These are phyloP conservation scores for Tulasnella sp. DNA, from an alignment of 768 basidiomycete species.

Conservation along the genomic window DNA sequence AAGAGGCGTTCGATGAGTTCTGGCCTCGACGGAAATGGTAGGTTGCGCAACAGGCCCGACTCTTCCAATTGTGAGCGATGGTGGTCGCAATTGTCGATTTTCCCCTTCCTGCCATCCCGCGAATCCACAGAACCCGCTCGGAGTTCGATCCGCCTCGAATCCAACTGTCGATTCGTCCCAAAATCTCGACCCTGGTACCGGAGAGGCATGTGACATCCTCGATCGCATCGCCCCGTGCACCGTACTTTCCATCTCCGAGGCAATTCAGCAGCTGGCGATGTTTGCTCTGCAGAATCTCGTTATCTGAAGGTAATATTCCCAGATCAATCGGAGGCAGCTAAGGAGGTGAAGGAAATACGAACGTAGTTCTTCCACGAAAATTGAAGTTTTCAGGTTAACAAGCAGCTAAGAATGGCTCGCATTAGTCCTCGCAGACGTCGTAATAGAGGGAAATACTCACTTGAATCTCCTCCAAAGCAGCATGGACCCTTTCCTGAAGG, in stretches of 20 bases:
- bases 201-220: not conserved
- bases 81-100: not conserved
- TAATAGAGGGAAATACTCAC: not conserved
- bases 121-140: not conserved
- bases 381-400: not conserved
- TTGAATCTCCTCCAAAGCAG: not conserved
- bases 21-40: not conserved
- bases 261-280: not conserved
- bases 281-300: not conserved
- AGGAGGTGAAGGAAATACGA: not conserved
- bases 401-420: not conserved
- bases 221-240: not conserved
- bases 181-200: not conserved
- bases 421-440: not conserved
- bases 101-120: not conserved
- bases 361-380: not conserved
- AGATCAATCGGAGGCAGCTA: not conserved
- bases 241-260: not conserved
- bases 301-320: not conserved
- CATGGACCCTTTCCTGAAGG: not conserved
- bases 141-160: not conserved
- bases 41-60: not conserved
- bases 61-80: not conserved
- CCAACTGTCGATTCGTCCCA: not conserved
- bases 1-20: not conserved